Base-by-base conservation (phyloP, 106 monocot species). In the Platanthera zijinensis region DNA sequence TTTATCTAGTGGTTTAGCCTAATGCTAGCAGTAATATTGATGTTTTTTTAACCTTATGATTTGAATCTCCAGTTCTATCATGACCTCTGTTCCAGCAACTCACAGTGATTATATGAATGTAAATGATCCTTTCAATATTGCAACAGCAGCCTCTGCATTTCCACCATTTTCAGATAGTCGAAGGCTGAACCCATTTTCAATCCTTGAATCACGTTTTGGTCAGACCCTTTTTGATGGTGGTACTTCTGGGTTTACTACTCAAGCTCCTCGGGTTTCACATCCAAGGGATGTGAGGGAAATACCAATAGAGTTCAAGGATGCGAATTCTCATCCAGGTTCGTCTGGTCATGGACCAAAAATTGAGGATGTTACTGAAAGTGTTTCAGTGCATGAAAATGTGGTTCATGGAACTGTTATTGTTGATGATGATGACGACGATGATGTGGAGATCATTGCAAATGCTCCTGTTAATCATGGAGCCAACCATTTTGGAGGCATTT, bases 251-350 rank as follows among this genome's bases (percentile, higher is more conserved):
- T 32, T 84, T 72, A 21, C 54, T n/a, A 84, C 48, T 50, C 62
- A 7, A 74, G 84, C 51, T 51, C 87, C 96, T 73, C 75, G 72
- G 15, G 81, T 96, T 83, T 87, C 89, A 75, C 86, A 92, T 57
- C 97, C 97, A 25, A 88, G 86, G 70, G 91, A 91, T 74, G 79
- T 87, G 30, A 78, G 92, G 77, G 86, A 94, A 69, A 84, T 99
- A 73, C 97, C 94, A 48, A 89, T 91, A 22, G 89, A 96, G 51
- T 82, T 93, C 70, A 97, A 88, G 71, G 93, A 89, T 84, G 81
- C 61, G 11, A 78, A 72, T 64, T 46, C 50, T 69, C 84, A 77
- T 52, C 71, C 72, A 61, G 81, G 82, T 79, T 83, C 80, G 57
- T 89, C 89, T 72, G 76, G 21, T 62, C 52, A n/a, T 73, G 81